These are phyloP conservation scores for Curvularia lunata DNA, from an alignment of 2,329 filamentous ascomycete genomes.

Conservation along the genomic window DNA sequence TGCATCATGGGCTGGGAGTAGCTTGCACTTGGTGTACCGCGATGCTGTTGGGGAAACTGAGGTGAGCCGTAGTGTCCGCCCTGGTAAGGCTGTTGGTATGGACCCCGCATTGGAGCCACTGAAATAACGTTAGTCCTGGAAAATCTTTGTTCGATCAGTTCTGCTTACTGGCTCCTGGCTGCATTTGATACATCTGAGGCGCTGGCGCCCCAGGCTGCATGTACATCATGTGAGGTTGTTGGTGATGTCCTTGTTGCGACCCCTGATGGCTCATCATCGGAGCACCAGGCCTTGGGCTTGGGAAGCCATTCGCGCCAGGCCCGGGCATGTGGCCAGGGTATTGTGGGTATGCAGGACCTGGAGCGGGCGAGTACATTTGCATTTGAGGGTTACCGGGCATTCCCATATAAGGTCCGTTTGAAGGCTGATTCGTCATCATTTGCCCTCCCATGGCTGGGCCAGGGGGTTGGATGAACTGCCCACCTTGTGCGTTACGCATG, in stretches of 20 bases:
- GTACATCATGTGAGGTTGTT: slow-evolving; percentile 67
- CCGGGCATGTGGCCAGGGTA: slow-evolving; percentile 56
- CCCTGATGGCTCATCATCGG: slow-evolving; percentile 95
- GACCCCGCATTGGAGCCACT: slow-evolving; percentile 51
- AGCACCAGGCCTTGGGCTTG: slow-evolving; percentile 82
- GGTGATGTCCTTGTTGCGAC: slow-evolving; percentile 84
- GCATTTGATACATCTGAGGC: slow-evolving; percentile 76
- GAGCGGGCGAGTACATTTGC: slow-evolving; percentile 77
- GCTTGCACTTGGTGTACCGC: slow-evolving; percentile 50
- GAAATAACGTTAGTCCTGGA: slow-evolving; percentile 16
- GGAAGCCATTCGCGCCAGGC: slow-evolving; percentile 76
- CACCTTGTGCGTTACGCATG: slow-evolving; percentile 74
- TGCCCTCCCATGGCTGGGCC: slow-evolving; percentile 70
- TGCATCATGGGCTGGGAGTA: slow-evolving; percentile 53
- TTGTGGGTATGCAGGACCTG: slow-evolving; percentile 71
- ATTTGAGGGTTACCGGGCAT: slow-evolving; percentile 74
- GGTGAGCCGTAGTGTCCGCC: slow-evolving; percentile 48
- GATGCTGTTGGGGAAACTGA: slow-evolving; percentile 49
- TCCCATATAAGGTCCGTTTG: slow-evolving; percentile 72
- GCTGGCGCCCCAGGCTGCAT: slow-evolving; percentile 79
- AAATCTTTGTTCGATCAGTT: background rate
- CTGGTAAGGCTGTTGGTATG: slow-evolving; percentile 50
- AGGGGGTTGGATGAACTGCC: slow-evolving; percentile 75
- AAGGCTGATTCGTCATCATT: slow-evolving; percentile 83
- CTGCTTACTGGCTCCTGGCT: slow-evolving; percentile 75